phyloP scores from a whole-genome alignment of 371 early-diverging fungal species.

The Mucor plumbeus region DNA sequence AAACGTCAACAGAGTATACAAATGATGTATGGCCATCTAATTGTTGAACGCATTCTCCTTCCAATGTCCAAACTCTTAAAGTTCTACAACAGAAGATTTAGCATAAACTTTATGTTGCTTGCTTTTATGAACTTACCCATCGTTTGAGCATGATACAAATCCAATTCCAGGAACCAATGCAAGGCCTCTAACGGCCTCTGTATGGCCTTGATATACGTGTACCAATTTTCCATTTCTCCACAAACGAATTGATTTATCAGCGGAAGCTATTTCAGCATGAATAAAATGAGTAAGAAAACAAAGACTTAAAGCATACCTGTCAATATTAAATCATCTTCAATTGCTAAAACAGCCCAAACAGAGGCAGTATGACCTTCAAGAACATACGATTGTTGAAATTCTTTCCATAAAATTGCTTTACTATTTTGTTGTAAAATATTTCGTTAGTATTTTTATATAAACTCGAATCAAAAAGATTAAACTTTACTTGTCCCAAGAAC shows the following conservation, averaged over 20 bases:
- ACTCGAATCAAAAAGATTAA: neutral
- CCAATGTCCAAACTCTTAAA: constrained; percentile 81
- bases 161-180: constrained; percentile 65
- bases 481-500: constrained; percentile 95
- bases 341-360: constrained; percentile 82
- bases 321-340: constrained; percentile 73
- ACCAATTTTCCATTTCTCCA: constrained; percentile 80
- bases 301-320: constrained; percentile 66
- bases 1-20: constrained; percentile 81
- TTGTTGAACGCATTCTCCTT: constrained; percentile 78
- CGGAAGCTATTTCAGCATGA: constrained; percentile 69
- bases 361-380: constrained; percentile 87
- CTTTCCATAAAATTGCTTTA: constrained; percentile 77
- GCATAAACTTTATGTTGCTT: neutral
- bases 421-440: constrained; percentile 6
- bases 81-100: constrained; percentile 47
- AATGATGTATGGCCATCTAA: constrained; percentile 92
- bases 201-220: constrained; percentile 85
- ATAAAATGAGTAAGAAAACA: neutral
- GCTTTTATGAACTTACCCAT: constrained; percentile 59
- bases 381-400: constrained; percentile 69
- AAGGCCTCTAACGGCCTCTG: constrained; percentile 89
- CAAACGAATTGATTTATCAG: constrained; percentile 90
- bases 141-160: constrained; percentile 91
- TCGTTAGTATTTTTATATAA: too few relatives aligned